These are phyloP conservation scores for Athelia sp. DNA, from an alignment of 1,284 basidiomycete genomes.

Conservation along the genomic window DNA sequence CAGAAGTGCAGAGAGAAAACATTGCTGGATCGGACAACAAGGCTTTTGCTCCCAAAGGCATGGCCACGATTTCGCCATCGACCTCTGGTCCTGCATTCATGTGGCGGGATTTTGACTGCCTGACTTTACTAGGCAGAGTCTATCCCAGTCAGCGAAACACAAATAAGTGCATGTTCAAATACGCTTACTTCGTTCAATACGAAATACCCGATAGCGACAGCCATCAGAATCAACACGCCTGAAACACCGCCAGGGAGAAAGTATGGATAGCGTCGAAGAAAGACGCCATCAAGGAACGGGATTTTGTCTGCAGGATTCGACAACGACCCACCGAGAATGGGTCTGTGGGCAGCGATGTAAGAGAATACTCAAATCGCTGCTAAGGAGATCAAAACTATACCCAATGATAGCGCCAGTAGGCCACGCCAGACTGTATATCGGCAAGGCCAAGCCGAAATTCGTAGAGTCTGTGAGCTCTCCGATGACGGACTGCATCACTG, in stretches of 20 bases:
- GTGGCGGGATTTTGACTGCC: neutral
- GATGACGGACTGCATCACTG: conserved; percentile 56
- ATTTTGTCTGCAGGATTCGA: conserved; percentile 52
- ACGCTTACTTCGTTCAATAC: conserved; percentile 50
- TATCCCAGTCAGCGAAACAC: conserved; percentile 16
- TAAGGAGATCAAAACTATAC: conserved; percentile 23
- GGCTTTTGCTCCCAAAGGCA: conserved; percentile 25
- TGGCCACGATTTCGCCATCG: conserved; percentile 11
- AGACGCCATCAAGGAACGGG: conserved; percentile 41
- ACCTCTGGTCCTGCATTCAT: neutral
- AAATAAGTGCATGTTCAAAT: neutral
- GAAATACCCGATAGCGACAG: conserved; percentile 38
- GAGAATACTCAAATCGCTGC: too few relatives aligned
- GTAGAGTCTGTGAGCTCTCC: conserved; percentile 63
- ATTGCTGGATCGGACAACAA: conserved; percentile 48
- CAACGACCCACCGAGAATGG: conserved; percentile 57
- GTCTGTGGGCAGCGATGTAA: conserved; percentile 35
- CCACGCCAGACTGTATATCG: conserved; percentile 59
- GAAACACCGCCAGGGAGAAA: conserved; percentile 54
- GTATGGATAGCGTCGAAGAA: conserved; percentile 51
- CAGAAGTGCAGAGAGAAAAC: conserved; percentile 47
- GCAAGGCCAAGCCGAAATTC: conserved; percentile 57
- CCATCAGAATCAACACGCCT: conserved; percentile 33
- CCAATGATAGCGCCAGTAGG: conserved; percentile 59
- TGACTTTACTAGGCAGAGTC: conserved; percentile 38